Evolutionary conservation across 2,329 filamentous ascomycete genomes (phyloP).

Genomic region (Cladophialophora bantiana): DNA sequence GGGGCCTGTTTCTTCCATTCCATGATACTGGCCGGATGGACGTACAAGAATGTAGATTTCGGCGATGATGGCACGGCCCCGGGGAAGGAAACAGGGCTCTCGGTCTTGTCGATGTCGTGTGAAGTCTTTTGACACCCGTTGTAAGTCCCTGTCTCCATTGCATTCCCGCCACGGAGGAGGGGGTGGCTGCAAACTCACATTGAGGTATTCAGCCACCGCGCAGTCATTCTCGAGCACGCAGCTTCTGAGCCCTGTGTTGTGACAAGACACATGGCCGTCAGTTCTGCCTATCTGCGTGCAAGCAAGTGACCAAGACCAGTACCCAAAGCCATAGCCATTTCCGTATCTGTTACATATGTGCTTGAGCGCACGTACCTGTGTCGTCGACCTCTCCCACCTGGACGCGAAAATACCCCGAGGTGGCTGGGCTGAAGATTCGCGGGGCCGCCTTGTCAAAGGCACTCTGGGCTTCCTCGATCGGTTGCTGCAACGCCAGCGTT

Average conservation of each 20-base stretch:
- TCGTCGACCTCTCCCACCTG: conserved; percentile 15
- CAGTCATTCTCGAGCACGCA: conserved; percentile 3
- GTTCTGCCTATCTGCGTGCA: not conserved
- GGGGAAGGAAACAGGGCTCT: not conserved
- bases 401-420: not conserved
- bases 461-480: conserved; percentile 3
- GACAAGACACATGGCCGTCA: not conserved
- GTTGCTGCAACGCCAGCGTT: no score
- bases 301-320: no score
- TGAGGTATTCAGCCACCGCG: conserved; percentile 1
- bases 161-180: not conserved
- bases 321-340: not conserved
- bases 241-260: not conserved
- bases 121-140: not conserved
- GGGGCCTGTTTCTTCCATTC: no score
- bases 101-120: not conserved
- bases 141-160: not conserved
- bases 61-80: not conserved
- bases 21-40: no score
- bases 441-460: conserved; percentile 2
- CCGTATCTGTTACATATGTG: not conserved
- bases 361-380: not conserved
- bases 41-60: conserved; percentile 13
- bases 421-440: not conserved
- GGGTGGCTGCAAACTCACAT: not conserved